Evolutionary conservation across 805 yeast genomes (phyloP).

Genomic region (Ogataea paraovalis): DNA sequence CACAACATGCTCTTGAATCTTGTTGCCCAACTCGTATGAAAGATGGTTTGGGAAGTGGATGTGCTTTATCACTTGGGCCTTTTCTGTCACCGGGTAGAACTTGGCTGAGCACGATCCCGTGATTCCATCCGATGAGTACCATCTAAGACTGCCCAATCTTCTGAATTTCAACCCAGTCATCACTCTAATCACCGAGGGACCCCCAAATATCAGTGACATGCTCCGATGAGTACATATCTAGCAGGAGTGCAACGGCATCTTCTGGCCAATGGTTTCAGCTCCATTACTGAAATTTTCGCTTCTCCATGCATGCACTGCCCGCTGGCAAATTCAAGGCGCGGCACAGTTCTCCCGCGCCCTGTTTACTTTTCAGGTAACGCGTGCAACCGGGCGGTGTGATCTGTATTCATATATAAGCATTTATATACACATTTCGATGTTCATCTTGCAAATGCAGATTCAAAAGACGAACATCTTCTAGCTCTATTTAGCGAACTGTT

Average conservation of each 20-base stretch:
- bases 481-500: too few relatives aligned
- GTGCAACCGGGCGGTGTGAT: too few relatives aligned
- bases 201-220: too few relatives aligned
- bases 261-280: not conserved
- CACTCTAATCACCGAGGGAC: too few relatives aligned
- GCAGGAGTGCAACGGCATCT: too few relatives aligned
- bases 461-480: too few relatives aligned
- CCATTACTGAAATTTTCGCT: not conserved
- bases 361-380: not conserved
- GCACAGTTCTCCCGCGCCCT: not conserved
- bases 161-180: not conserved
- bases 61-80: constrained; percentile 39
- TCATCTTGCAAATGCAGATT: too few relatives aligned
- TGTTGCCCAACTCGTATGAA: constrained; percentile 46
- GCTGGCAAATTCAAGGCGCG: constrained; percentile 2
- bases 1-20: constrained; percentile 54
- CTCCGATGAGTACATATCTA: too few relatives aligned
- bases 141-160: constrained; percentile 22
- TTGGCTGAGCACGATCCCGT: constrained; percentile 8
- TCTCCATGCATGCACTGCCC: not conserved
- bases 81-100: constrained; percentile 13
- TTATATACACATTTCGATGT: too few relatives aligned
- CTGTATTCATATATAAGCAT: too few relatives aligned
- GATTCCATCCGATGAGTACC: not conserved
- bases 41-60: constrained; percentile 37